Evolutionary conservation across 225 moss, liverwort and hornwort genomes (phyloP), one percentile per base, ranked within the genome.

Genomic region (Sphagnum tenellum): DNA sequence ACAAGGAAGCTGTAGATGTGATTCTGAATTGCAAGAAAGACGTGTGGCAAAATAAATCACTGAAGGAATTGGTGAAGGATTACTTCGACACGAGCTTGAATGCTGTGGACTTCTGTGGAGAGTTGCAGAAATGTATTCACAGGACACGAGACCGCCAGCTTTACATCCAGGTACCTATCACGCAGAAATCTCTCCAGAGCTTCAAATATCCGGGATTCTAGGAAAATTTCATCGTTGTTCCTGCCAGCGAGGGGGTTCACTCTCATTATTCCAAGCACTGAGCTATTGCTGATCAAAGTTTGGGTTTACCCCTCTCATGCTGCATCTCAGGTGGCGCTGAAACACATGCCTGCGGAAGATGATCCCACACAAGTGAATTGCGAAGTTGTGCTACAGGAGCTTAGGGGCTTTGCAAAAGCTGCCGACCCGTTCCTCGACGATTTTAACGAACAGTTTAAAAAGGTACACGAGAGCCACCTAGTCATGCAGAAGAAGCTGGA

Each of bases 21-120:
- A 89, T 93, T 54, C 75, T 86, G 5, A 78, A 76, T 0, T 86
- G 79, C 74, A 89, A 89, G 68, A 72, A 83, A 53, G 89, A 89
- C 65, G 85, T 88, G 2, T 93, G 92, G 92, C 83, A 83, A 2
- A 85, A 86, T 44, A 78, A 81, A 61, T 87, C 89, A 70, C 67
- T 93, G 78, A 87, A 83, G 75, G 81, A 82, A n/a, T 75, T 93
- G 59, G 92, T 93, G 52, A 80, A 80, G 6, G 86, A 88, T 60
- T 93, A 89, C 64, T 73, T 93, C 55, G 74, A 80, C 3, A 79
- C 83, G 10, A 93, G 89, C 56, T 48, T 86, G 55, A 83, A 83
- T 63, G 86, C 78, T 29, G 61, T 89, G 47, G 83, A 84, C 54
- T 93, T 93, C 57, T 93, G 88, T 48, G 79, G 72, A 4, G 83